Base-by-base conservation (phyloP, 2,329 filamentous ascomycete species). In the Hymenoscyphus fraxineus region DNA sequence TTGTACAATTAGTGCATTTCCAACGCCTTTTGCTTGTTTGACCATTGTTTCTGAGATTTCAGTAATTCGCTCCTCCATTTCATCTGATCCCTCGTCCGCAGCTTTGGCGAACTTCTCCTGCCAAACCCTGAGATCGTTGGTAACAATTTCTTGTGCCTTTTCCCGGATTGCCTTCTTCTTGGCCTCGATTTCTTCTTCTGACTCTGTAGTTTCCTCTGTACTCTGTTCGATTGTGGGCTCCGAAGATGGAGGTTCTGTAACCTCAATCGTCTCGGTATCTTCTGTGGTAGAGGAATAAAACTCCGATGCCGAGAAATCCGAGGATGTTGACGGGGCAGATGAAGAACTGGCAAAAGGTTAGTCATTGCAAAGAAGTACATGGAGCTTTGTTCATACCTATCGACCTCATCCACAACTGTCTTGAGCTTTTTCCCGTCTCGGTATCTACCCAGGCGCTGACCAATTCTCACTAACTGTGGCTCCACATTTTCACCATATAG, bases 401-500 rank as follows among this genome's bases (percentile, higher is more conserved):
- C 83, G 61, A 81, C 76, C 55, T 85, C 82, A 58, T 86, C 82
- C 54, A 85, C 78, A 19, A 81, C 83, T 41, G 85, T 82, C 69
- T 87, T 82, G 27, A 89, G 71, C 70, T 85, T 87, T 74, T 85
- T 86, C 22, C 85, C 85, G 71, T 85, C 82, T 27, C 82, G 77
- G 64, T 93, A 91, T 58, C 90, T 83, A 51, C 93, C 93, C 12
- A 99, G 84, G 57, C 93, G 88, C 79, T 97, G 90, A 13, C 92
- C 91, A 72, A 99, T 98, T 72, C 93, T 92, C 64, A 94, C 85
- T 15, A 99, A 83, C 77, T 99, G 96, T 15, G 96, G 96, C 78
- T 98, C 93, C 3, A 99, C 93, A 71, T 96, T 97, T 73, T 97
- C 88, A 12, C 88, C 85, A 73, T 98, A 98, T 5, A 97, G 79